These are phyloP conservation scores for Sugiyamaella qingdaonensis DNA, from an alignment of 805 yeast species.

Conservation along the genomic window DNA sequence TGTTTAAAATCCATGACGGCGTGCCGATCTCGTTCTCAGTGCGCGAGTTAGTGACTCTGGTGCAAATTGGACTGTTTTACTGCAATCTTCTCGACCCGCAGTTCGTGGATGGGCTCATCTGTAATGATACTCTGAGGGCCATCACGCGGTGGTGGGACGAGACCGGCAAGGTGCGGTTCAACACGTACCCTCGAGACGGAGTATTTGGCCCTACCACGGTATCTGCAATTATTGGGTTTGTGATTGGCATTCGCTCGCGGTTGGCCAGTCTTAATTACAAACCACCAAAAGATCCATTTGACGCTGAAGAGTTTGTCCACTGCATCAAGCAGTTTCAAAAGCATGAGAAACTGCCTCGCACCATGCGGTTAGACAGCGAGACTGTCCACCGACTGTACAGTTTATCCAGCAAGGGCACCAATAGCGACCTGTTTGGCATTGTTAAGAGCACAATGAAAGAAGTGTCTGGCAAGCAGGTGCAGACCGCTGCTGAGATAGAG, in stretches of 20 bases:
- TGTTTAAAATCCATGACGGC: conserved; percentile 50
- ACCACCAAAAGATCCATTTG: conserved; percentile 81
- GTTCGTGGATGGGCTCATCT: conserved; percentile 79
- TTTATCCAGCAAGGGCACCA: conserved; percentile 39
- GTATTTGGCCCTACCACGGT: conserved; percentile 63
- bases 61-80: conserved; percentile 75
- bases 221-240: conserved; percentile 74
- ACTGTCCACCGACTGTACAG: conserved; percentile 49
- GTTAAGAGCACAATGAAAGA: conserved; percentile 75
- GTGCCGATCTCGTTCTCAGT: conserved; percentile 65
- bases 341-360: conserved; percentile 50
- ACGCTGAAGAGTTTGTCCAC: conserved; percentile 60
- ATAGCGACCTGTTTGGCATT: conserved; percentile 38
- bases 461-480: conserved; percentile 39
- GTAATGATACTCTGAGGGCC: conserved; percentile 71
- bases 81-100: conserved; percentile 65
- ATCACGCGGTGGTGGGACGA: conserved; percentile 76
- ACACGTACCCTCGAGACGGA: conserved; percentile 44
- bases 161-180: conserved; percentile 46
- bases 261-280: conserved; percentile 53
- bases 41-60: conserved; percentile 63
- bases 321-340: conserved; percentile 77
- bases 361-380: conserved; percentile 51
- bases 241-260: conserved; percentile 61
- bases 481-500: conserved; percentile 31